Conservation (phyloP, 106 monocot species). For the Posidonia australis region DNA sequence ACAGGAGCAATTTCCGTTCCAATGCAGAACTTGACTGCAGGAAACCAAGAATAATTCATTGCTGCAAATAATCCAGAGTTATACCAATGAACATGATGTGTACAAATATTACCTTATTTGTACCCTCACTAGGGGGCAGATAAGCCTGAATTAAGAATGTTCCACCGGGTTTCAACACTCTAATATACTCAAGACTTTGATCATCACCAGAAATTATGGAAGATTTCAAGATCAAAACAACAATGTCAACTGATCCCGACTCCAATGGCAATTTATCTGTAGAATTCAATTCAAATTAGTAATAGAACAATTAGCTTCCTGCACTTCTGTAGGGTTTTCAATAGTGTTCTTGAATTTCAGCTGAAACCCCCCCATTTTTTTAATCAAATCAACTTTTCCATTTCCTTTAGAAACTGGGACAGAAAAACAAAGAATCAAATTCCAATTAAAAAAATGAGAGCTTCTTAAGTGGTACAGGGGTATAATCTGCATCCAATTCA, state of each 20-base stretch:
- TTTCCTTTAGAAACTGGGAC: background rate
- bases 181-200: constrained; percentile 34
- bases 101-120: constrained; percentile 36
- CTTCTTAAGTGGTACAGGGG: background rate
- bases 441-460: background rate
- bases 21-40: constrained; percentile 27
- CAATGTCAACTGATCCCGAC: constrained; percentile 12
- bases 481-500: too few species aligned
- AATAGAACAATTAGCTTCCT: background rate
- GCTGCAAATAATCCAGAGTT: background rate
- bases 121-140: constrained; percentile 5
- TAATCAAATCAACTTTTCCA: background rate
- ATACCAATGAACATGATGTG: background rate
- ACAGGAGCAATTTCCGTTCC: constrained; percentile 44
- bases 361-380: background rate
- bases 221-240: background rate
- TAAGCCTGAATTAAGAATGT: constrained; percentile 30
- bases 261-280: constrained; percentile 27
- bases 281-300: background rate
- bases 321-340: background rate
- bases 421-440: background rate
- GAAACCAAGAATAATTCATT: background rate
- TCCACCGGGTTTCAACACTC: constrained; percentile 64
- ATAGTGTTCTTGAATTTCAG: too few species aligned
- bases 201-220: too few species aligned